Evolutionary conservation across 805 yeast genomes (phyloP).

Genomic region (Candida xyloterini): DNA sequence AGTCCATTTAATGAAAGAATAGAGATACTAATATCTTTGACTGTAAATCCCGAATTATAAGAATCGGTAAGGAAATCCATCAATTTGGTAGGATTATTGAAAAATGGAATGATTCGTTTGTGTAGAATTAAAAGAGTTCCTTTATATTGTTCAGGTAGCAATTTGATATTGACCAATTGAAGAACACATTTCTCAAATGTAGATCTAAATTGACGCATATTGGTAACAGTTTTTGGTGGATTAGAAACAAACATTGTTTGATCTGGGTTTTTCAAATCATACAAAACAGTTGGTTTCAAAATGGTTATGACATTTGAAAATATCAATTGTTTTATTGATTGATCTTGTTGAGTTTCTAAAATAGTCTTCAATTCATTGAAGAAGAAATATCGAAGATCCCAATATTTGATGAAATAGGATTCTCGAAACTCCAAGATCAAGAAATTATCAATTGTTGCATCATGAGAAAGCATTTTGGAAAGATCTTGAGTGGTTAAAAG

Average conservation of each 20-base stretch:
- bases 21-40: conserved; percentile 33
- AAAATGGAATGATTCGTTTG: conserved; percentile 77
- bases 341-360: conserved; percentile 8
- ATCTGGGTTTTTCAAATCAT: conserved; percentile 36
- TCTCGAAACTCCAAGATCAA: conserved; percentile 50
- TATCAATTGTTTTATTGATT: conserved; percentile 18
- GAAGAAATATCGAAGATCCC: conserved; percentile 79
- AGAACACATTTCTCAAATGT: conserved; percentile 73
- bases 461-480: conserved; percentile 39
- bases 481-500: conserved; percentile 33
- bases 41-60: conserved; percentile 46
- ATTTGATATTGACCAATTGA: conserved; percentile 46
- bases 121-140: conserved; percentile 68
- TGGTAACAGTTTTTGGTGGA: conserved; percentile 43
- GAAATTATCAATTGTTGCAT: conserved; percentile 43
- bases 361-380: conserved; percentile 44
- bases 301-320: conserved; percentile 42
- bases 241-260: conserved; percentile 36
- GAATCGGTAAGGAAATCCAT: conserved; percentile 95
- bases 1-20: conserved; percentile 83
- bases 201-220: conserved; percentile 45
- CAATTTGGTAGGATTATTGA: conserved; percentile 72
- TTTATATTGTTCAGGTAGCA: conserved; percentile 55
- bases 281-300: conserved; percentile 30
- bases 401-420: conserved; percentile 52